Conservation (phyloP, 371 early-diverging fungal genomes). For the Enterocytospora artemiae region DNA sequence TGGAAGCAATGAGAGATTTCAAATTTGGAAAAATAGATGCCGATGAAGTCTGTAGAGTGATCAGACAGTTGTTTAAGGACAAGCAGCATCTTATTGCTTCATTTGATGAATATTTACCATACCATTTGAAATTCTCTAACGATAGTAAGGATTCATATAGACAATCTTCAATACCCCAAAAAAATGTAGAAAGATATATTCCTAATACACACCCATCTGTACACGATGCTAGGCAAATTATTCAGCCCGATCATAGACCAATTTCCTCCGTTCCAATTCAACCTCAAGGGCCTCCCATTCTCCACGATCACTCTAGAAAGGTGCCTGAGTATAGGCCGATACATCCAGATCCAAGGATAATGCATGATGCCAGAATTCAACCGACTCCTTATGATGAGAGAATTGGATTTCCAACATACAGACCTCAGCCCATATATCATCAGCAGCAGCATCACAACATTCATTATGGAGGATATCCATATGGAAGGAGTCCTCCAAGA, state of each 20-base stretch:
- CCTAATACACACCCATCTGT: not conserved
- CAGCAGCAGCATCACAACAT: too few relatives aligned
- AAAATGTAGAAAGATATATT: not conserved
- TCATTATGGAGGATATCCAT: too few relatives aligned
- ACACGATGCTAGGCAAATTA: too few relatives aligned
- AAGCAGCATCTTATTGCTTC: constrained; percentile 79
- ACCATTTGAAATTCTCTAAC: constrained; percentile 28
- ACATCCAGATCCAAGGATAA: too few relatives aligned
- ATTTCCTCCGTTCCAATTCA: constrained; percentile 3
- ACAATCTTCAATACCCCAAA: not conserved
- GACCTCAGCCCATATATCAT: too few relatives aligned
- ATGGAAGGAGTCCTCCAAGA: not conserved
- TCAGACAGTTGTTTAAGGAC: constrained; percentile 78
- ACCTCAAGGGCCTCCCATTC: constrained; percentile 17
- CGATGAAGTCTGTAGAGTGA: constrained; percentile 87
- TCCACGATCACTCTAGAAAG: too few relatives aligned
- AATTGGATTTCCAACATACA: too few relatives aligned
- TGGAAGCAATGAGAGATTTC: constrained; percentile 98
- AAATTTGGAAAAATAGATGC: constrained; percentile 90
- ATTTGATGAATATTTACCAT: constrained; percentile 95
- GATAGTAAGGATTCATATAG: not conserved
- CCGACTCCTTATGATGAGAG: too few relatives aligned
- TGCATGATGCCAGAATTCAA: too few relatives aligned
- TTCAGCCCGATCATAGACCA: too few relatives aligned
- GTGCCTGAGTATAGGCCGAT: too few relatives aligned